These are phyloP conservation scores for Musa troglodytarum DNA, from an alignment of 176 grass and related monocot genomes.

Conservation along the genomic window DNA sequence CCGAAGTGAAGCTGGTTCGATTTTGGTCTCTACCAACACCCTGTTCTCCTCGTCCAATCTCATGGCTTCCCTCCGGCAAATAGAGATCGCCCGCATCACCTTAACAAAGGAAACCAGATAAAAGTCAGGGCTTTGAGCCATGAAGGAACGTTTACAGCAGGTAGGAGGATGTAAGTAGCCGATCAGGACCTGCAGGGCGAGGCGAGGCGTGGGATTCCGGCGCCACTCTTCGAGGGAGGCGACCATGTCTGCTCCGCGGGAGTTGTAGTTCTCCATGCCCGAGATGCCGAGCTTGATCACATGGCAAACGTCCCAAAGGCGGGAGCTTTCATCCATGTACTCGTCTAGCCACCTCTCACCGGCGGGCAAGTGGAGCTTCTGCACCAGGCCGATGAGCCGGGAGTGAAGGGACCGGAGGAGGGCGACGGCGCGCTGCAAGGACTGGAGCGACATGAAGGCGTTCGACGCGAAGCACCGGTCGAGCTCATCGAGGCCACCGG, in stretches of 20 bases:
- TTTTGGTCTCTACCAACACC: constrained; percentile 10
- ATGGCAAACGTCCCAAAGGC: constrained; percentile 21
- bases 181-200: constrained; percentile 6
- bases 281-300: constrained; percentile 22
- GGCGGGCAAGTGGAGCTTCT: constrained; percentile 20
- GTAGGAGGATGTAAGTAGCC: background rate
- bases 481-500: constrained; percentile 16
- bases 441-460: constrained; percentile 17
- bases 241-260: constrained; percentile 6
- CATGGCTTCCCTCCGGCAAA: constrained; percentile 13
- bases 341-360: constrained; percentile 21
- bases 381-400: constrained; percentile 9
- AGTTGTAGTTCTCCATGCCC: constrained; percentile 19
- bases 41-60: constrained; percentile 22
- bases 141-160: background rate
- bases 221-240: constrained; percentile 11
- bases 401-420: constrained; percentile 19
- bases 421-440: constrained; percentile 10
- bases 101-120: background rate
- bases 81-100: constrained; percentile 12
- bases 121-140: background rate
- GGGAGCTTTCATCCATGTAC: constrained; percentile 26
- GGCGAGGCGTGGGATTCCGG: constrained; percentile 1
- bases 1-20: constrained; percentile 10
- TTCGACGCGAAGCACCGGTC: constrained; percentile 4